Conservation (phyloP, 768 basidiomycete genomes). For the Pleurotus cornucopiae region DNA sequence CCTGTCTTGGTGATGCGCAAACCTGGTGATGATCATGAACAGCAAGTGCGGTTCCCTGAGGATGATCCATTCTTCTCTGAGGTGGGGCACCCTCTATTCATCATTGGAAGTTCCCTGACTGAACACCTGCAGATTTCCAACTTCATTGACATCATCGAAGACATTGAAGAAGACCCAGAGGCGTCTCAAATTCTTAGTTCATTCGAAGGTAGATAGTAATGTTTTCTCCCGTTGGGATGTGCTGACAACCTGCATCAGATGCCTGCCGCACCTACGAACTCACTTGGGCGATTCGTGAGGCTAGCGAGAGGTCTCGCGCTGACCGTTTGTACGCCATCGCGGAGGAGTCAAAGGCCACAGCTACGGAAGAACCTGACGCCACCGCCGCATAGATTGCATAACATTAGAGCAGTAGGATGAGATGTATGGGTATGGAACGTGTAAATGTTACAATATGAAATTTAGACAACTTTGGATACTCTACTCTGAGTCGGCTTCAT, state of each 20-base stretch:
- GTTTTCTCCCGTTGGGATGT: not conserved
- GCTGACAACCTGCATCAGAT: constrained; percentile 37
- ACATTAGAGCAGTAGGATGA: not conserved
- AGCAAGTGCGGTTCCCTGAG: constrained; percentile 64
- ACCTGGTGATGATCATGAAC: constrained; percentile 77
- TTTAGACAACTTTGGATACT: not conserved
- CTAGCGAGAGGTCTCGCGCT: constrained; percentile 63
- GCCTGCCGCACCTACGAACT: constrained; percentile 87
- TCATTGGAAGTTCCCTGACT: not conserved
- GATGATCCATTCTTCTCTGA: constrained; percentile 96
- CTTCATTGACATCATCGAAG: constrained; percentile 85
- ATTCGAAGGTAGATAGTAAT: constrained; percentile 63
- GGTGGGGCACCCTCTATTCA: not conserved
- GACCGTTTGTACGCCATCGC: constrained; percentile 34
- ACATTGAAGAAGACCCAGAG: constrained; percentile 84
- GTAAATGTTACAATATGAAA: not conserved
- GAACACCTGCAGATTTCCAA: constrained; percentile 53
- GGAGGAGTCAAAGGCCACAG: not conserved
- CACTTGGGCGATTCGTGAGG: constrained; percentile 89
- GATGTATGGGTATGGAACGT: not conserved
- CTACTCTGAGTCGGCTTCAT: no score
- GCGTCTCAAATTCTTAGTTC: constrained; percentile 75
- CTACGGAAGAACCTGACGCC: not conserved
- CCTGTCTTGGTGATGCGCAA: constrained; percentile 84
- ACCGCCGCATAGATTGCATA: not conserved